A percentile compares a stretch with the other conserved stretches of the same genome.
Evolutionary conservation across 495 filamentous ascomycete species (phyloP).

Genomic region (Podospora conica): DNA sequence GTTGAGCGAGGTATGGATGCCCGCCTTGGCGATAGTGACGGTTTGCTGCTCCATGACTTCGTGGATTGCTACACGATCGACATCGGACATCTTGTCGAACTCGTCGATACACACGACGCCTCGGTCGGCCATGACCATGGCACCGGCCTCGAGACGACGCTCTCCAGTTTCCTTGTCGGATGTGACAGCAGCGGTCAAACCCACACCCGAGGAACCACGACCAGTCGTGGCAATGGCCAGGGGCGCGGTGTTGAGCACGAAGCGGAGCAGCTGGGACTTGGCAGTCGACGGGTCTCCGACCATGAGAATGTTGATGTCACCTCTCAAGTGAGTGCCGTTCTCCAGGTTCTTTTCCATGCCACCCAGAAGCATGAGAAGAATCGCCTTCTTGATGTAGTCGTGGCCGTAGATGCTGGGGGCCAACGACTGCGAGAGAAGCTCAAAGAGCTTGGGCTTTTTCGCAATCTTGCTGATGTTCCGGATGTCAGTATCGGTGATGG

Average conservation of each 20-base stretch:
- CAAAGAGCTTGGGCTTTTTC: conserved; percentile 93
- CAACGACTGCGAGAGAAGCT: conserved; percentile 87
- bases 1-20: conserved; percentile 96
- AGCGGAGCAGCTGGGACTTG: conserved; percentile 95
- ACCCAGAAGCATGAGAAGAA: conserved; percentile 93
- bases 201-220: conserved; percentile 93
- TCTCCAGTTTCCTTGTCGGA: conserved; percentile 97
- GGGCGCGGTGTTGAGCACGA: conserved; percentile 95
- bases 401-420: conserved; percentile 98
- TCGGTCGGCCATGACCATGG: conserved; percentile 96
- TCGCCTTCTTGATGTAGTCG: conserved; percentile 97
- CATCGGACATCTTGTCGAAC: conserved; percentile 99
- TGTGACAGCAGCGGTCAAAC: conserved; percentile 95
- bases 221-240: conserved; percentile 97
- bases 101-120: conserved; percentile 99
- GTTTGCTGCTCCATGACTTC: conserved; percentile 99
- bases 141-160: conserved; percentile 88
- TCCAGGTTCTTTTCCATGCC: conserved; percentile 99
- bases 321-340: conserved; percentile 94
- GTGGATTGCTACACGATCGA: conserved; percentile 97
- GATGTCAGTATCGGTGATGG: conserved; percentile 96
- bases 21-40: conserved; percentile 97
- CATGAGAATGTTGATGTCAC: conserved; percentile 99
- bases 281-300: conserved; percentile 98
- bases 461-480: conserved; percentile 97